Conservation (phyloP, 352 stramenopile genomes). For the Phytophthora macrochlamydospora region DNA sequence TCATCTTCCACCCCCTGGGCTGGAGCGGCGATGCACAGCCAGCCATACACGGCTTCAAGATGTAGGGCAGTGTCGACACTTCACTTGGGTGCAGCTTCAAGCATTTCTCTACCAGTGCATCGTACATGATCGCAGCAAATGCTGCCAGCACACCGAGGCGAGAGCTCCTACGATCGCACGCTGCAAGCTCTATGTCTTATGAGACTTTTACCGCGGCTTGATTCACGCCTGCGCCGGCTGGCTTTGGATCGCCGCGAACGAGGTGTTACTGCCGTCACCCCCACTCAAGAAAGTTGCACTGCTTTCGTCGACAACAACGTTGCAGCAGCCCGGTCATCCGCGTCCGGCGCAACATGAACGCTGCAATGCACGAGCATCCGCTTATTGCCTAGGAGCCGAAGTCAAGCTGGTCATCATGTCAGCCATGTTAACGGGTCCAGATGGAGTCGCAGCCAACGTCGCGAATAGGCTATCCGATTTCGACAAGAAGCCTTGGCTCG, state of each 20-base stretch:
- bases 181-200: neutral
- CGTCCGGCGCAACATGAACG: too few species aligned
- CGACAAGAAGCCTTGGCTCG: too few species aligned
- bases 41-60: slow-evolving; percentile 9
- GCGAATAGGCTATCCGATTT: too few species aligned
- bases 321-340: neutral
- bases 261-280: neutral
- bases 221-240: neutral
- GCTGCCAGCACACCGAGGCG: too few species aligned
- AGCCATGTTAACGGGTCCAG: neutral
- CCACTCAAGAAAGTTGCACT: neutral
- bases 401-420: too few species aligned
- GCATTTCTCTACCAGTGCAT: too few species aligned
- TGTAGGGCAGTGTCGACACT: neutral
- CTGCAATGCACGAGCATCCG: too few species aligned
- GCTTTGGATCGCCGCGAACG: too few species aligned
- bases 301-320: neutral
- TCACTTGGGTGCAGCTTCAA: neutral
- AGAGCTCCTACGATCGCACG: neutral
- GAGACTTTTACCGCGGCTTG: neutral
- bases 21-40: slow-evolving; percentile 6
- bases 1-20: too few species aligned
- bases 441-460: too few species aligned
- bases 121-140: too few species aligned
- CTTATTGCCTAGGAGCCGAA: too few species aligned